Evolutionary conservation across 1,139 yeast species (phyloP).

Genomic region (Blastobotrys malaysiensis): DNA sequence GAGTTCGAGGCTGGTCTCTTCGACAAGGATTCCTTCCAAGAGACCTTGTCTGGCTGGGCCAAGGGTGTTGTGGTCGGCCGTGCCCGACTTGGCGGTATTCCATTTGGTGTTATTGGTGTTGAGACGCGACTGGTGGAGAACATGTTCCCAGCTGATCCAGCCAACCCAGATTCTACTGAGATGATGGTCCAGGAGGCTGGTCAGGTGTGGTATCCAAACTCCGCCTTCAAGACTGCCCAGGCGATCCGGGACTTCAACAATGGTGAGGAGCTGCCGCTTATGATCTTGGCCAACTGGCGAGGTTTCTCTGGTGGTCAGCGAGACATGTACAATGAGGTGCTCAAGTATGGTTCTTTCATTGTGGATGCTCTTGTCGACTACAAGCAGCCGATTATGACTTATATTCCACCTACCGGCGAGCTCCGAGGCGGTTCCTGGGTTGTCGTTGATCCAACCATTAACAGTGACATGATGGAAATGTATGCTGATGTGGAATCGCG

Average conservation of each 20-base stretch:
- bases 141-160: constrained; percentile 94
- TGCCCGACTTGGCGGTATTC: constrained; percentile 98
- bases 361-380: constrained; percentile 95
- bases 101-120: constrained; percentile 95
- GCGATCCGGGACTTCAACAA: constrained; percentile 95
- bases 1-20: constrained; percentile 80
- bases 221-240: constrained; percentile 98
- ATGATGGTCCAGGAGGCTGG: constrained; percentile 90
- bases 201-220: constrained; percentile 99
- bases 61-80: constrained; percentile 97
- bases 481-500: constrained; percentile 95
- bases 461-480: constrained; percentile 98
- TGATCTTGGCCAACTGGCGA: constrained; percentile 99
- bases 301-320: constrained; percentile 99
- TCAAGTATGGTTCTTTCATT: constrained; percentile 92
- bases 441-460: constrained; percentile 97
- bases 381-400: constrained; percentile 93
- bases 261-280: constrained; percentile 95
- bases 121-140: constrained; percentile 89
- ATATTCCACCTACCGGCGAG: constrained; percentile 97
- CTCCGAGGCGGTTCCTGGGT: constrained; percentile 99
- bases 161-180: constrained; percentile 92
- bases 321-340: constrained; percentile 97
- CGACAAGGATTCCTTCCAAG: constrained; percentile 90
- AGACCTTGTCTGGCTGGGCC: constrained; percentile 98